These are phyloP conservation scores for Thymus mandschuricus DNA, from an alignment of 257 asterid genomes.

Conservation along the genomic window DNA sequence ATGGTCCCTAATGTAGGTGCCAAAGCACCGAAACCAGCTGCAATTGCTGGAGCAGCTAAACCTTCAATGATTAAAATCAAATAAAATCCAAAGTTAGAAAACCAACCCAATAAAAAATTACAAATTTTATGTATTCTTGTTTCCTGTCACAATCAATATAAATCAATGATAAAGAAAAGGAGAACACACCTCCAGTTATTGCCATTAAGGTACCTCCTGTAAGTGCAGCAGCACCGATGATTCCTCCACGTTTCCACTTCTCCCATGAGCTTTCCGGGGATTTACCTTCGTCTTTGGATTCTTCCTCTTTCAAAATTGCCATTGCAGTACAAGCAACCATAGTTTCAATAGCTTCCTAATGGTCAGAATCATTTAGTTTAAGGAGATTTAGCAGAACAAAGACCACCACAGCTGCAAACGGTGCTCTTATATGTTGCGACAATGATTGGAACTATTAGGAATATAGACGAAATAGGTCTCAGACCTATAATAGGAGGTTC, in stretches of 20 bases:
- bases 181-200: conserved; percentile 77
- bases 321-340: conserved; percentile 92
- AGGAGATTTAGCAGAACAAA: conserved; percentile 6
- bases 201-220: conserved; percentile 99
- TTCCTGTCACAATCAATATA: not conserved
- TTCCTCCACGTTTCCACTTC: conserved; percentile 94
- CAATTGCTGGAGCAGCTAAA: conserved; percentile 99
- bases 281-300: conserved; percentile 52
- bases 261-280: conserved; percentile 67
- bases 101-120: conserved; percentile 24
- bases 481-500: not conserved
- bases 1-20: conserved; percentile 91
- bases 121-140: not conserved
- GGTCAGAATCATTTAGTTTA: not conserved
- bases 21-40: conserved; percentile 91
- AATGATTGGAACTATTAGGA: conserved; percentile 15
- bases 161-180: not conserved
- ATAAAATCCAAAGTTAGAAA: not conserved
- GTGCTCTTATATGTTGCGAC: not conserved
- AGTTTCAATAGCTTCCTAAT: conserved; percentile 89
- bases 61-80: conserved; percentile 37
- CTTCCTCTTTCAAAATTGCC: conserved; percentile 79
- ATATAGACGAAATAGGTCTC: not conserved
- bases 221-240: conserved; percentile 97
- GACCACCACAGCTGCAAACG: conserved; percentile 18